Percentiles rank a stretch among this genome's conserved stretches.
phyloP scores from a whole-genome alignment of 495 filamentous ascomycete genomes.

The Xylaria venustula region DNA sequence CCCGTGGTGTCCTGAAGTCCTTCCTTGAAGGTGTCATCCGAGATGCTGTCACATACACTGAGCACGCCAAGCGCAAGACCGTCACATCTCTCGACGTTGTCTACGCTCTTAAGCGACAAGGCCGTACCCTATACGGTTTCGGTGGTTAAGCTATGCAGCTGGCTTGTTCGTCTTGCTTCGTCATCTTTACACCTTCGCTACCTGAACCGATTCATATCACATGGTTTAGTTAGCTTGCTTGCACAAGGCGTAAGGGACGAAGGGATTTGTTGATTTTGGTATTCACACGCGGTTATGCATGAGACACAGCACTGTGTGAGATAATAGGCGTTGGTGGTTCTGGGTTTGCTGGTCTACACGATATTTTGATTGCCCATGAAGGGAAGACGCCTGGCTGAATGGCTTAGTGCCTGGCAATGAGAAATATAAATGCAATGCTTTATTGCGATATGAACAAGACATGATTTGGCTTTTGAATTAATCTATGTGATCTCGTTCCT shows the following conservation, averaged over 20 bases:
- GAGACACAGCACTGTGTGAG: slow-evolving; percentile 24
- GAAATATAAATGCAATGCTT: not conserved
- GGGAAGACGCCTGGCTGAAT: slow-evolving; percentile 11
- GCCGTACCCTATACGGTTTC: slow-evolving; percentile 96
- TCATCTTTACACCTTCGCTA: not conserved
- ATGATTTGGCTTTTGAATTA: too few species aligned
- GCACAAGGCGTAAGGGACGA: slow-evolving; percentile 3
- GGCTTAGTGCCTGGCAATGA: slow-evolving; percentile 7
- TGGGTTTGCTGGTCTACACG: slow-evolving; percentile 21
- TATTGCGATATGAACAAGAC: not conserved
- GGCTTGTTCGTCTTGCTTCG: not conserved
- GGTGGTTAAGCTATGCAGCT: slow-evolving; percentile 69
- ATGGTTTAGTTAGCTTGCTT: not conserved
- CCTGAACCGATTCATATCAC: not conserved
- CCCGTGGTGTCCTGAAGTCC: slow-evolving; percentile 99
- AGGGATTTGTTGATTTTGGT: slow-evolving; percentile 15
- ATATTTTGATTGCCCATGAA: slow-evolving; percentile 19
- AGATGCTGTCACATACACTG: slow-evolving; percentile 97
- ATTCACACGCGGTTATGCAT: slow-evolving; percentile 27
- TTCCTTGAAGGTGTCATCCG: slow-evolving; percentile 99
- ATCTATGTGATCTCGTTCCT: not conserved
- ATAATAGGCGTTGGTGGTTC: slow-evolving; percentile 32
- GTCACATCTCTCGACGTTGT: slow-evolving; percentile 94
- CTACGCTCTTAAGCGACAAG: slow-evolving; percentile 93
- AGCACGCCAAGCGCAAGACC: slow-evolving; percentile 97